Evolutionary conservation across 139 green algal genomes (phyloP).

Genomic region (Chlorella sorokiniana): DNA sequence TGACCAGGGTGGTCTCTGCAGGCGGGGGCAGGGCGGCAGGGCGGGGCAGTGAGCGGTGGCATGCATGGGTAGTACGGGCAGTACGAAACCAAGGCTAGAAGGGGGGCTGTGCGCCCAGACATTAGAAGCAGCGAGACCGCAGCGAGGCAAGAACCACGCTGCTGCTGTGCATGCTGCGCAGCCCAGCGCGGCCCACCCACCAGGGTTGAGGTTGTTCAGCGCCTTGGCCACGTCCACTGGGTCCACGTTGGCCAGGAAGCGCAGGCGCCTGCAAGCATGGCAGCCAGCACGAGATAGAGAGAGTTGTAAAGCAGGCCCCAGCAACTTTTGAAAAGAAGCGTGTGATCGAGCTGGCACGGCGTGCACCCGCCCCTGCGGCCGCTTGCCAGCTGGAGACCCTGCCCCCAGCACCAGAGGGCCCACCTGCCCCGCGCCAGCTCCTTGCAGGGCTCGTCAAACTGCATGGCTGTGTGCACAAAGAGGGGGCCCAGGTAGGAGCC

Average conservation of each 20-base stretch:
- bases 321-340: no score
- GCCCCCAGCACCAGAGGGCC: background rate
- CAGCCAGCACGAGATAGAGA: no score
- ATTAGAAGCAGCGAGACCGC: no score
- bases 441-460: conserved; percentile 58
- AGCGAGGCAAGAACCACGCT: background rate
- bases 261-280: conserved; percentile 74
- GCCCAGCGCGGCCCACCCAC: background rate
- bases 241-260: conserved; percentile 99
- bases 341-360: no score
- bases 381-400: no score
- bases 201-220: conserved; percentile 79
- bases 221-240: conserved; percentile 96
- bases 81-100: background rate
- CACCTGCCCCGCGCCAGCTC: conserved; percentile 25
- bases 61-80: no score
- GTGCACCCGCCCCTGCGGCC: no score
- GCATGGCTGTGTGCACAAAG: conserved; percentile 98
- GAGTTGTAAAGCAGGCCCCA: background rate
- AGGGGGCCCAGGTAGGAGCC: conserved; percentile 96
- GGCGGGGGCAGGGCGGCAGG: background rate
- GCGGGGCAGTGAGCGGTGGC: background rate
- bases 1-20: conserved; percentile 85
- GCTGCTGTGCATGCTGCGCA: background rate
- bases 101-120: no score